Conservation (phyloP, 305 asterid species). For the Nicotiana rustica region DNA sequence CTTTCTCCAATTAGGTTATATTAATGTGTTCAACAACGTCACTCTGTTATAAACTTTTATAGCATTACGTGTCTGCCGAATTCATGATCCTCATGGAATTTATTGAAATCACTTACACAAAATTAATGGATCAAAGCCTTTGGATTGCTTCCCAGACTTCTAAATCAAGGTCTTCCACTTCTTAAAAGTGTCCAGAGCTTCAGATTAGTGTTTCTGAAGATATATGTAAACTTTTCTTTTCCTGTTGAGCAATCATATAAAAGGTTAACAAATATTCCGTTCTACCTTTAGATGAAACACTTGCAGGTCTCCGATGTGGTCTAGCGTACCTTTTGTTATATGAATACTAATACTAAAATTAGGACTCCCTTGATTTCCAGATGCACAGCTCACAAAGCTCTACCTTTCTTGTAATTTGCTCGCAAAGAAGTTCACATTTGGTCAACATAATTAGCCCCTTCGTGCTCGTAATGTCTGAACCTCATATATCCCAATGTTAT, state of each 20-base stretch:
- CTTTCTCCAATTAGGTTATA: not conserved
- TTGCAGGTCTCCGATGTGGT: not conserved
- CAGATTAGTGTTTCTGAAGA: not conserved
- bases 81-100: not conserved
- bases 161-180: slow-evolving; percentile 14
- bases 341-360: slow-evolving; percentile 14
- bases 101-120: slow-evolving; percentile 7
- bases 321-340: not conserved
- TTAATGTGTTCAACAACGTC: not conserved
- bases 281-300: not conserved
- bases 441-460: not conserved
- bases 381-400: not conserved
- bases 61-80: not conserved
- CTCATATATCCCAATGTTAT: not conserved
- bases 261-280: not conserved
- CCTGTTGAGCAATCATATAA: not conserved
- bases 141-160: not conserved
- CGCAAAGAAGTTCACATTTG: not conserved
- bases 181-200: not conserved
- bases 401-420: slow-evolving; percentile 10
- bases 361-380: slow-evolving; percentile 14
- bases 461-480: not conserved
- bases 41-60: not conserved
- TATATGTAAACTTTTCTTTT: not conserved
- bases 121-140: not conserved